Evolutionary conservation across 2,329 filamentous ascomycete genomes (phyloP), one percentile per base, ranked within the genome.

Genomic region (Colletotrichum coccodes): DNA sequence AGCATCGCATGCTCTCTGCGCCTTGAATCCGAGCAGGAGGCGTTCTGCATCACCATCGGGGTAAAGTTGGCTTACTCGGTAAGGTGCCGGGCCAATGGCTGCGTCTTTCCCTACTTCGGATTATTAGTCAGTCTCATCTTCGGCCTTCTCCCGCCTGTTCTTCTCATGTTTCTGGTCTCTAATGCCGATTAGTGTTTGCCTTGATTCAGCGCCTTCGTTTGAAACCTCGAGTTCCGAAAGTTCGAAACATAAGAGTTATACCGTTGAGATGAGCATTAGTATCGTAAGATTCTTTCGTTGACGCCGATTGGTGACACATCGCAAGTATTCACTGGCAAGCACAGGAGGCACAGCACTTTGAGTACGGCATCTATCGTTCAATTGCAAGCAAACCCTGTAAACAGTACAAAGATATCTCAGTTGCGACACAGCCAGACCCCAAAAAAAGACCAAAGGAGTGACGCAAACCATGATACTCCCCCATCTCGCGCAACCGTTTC

Each of bases 131-230:
- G 49, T 60, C 62, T 44, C 21, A 69, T 57, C 38, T 66, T 69
- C 66, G 66, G 61, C 18, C 26, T n/a, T 4, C 6, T 8, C 3
- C n/a, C 6, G 1, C 14, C 16, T 30, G 30, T 30, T 21, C 21
- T 8, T 50, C 30, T 40, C 18, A n/a, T 7, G 3, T 28, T 60
- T 30, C 21, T 42, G 21, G 44, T 18, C 42, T 38, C 6, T 26
- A 52, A n/a, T 26, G 1, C 38, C 23, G 0, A 34, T 44, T 0
- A 56, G n/a, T 40, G 71, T 70, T 2, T 76, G 70, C 56, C 72
- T 77, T 30, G 75, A 77, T 61, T 95, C 64, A 92, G 95, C 5
- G 8, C 44, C 3, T 3, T 50, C 42, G 7, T 11, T 38, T 16
- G n/a, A 26, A 59, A 50, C 36, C 58, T 59, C 26, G 23, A 16